Conservation (phyloP, 1,284 basidiomycete species). For the Ustilago curta region DNA sequence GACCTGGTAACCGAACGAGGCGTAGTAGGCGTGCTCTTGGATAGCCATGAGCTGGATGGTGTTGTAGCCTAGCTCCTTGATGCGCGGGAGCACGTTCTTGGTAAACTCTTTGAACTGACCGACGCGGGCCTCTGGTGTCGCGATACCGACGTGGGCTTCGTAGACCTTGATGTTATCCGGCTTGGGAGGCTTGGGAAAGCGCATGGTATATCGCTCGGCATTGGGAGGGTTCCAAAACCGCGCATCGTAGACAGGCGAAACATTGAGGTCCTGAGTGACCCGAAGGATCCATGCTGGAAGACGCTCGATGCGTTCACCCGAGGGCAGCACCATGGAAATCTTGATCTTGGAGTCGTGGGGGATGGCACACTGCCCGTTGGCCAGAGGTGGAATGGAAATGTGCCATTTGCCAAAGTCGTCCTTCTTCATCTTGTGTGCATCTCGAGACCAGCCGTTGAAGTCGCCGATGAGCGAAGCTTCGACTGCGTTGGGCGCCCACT, state of each 20-base stretch:
- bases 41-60: constrained; percentile 85
- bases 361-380: constrained; percentile 77
- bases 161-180: constrained; percentile 85
- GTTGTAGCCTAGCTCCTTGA: constrained; percentile 93
- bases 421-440: constrained; percentile 82
- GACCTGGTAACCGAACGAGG: constrained; percentile 98
- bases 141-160: constrained; percentile 98
- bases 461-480: constrained; percentile 91
- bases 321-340: constrained; percentile 75
- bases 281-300: constrained; percentile 93
- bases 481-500: constrained; percentile 93
- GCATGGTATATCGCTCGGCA: constrained; percentile 81
- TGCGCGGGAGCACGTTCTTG: constrained; percentile 82
- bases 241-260: constrained; percentile 93
- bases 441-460: constrained; percentile 92
- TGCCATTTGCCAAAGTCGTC: constrained; percentile 94
- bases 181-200: constrained; percentile 79
- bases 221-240: constrained; percentile 96
- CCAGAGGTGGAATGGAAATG: constrained; percentile 79
- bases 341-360: constrained; percentile 95
- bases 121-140: constrained; percentile 85
- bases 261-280: constrained; percentile 89
- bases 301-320: constrained; percentile 85
- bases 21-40: constrained; percentile 99
- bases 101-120: constrained; percentile 96